phyloP scores from a whole-genome alignment of 1,139 yeast genomes.

The Lipomyces yarrowii region DNA sequence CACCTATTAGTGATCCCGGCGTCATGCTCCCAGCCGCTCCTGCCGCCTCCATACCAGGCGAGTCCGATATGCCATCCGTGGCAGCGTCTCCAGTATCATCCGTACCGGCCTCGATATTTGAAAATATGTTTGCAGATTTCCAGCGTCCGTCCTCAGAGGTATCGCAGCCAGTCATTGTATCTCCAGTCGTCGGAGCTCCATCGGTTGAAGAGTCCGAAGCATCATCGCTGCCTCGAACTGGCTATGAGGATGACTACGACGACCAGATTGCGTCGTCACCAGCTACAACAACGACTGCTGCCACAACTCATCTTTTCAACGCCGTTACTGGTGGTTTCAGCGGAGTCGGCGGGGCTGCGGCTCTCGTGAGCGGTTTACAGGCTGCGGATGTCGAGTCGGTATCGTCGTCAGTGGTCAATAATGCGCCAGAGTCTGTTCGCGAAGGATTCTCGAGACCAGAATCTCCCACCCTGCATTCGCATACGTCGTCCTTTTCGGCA shows the following conservation, averaged over 20 bases:
- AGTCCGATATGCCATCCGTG: not conserved
- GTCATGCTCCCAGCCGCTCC: not conserved
- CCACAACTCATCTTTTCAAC: slow-evolving; percentile 55
- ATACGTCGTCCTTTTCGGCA: slow-evolving; percentile 41
- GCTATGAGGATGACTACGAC: slow-evolving; percentile 23
- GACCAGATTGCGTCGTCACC: slow-evolving; percentile 23
- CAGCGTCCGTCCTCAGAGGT: not conserved
- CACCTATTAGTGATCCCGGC: slow-evolving; percentile 1
- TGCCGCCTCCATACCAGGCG: not conserved
- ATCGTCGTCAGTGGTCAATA: slow-evolving; percentile 88
- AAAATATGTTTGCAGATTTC: slow-evolving; percentile 24
- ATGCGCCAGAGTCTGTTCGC: slow-evolving; percentile 86
- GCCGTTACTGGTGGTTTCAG: slow-evolving; percentile 36
- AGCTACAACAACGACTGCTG: slow-evolving; percentile 39
- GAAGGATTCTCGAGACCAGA: slow-evolving; percentile 65
- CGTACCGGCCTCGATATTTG: slow-evolving; percentile 12
- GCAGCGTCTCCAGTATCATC: slow-evolving; percentile 1
- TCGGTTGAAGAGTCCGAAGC: slow-evolving; percentile 17
- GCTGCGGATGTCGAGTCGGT: slow-evolving; percentile 66
- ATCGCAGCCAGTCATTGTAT: not conserved
- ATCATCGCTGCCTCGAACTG: slow-evolving; percentile 18
- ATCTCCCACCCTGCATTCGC: slow-evolving; percentile 47
- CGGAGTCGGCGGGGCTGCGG: slow-evolving; percentile 38
- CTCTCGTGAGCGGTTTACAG: slow-evolving; percentile 15
- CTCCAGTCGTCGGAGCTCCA: slow-evolving; percentile 6